These are phyloP conservation scores for Thymus mandschuricus DNA, from an alignment of 257 asterid species.

Conservation along the genomic window DNA sequence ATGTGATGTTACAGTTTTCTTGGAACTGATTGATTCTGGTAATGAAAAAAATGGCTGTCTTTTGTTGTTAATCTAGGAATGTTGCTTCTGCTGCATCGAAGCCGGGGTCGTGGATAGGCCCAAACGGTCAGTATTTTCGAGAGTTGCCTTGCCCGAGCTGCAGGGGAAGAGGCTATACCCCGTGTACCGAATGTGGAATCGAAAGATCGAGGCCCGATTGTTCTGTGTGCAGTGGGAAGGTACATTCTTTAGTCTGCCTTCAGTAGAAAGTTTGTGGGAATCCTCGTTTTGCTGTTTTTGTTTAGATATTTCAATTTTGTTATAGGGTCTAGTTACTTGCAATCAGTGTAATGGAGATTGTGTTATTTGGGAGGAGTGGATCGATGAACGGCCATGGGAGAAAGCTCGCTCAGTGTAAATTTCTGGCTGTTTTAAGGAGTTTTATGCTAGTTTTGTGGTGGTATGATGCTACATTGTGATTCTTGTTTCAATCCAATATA, in stretches of 20 bases:
- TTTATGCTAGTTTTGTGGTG: slow-evolving; percentile 9
- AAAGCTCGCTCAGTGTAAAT: slow-evolving; percentile 81
- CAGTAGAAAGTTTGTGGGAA: slow-evolving; percentile 12
- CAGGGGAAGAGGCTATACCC: slow-evolving; percentile 95
- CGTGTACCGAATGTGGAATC: slow-evolving; percentile 82
- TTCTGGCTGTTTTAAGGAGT: neutral
- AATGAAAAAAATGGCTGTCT: neutral
- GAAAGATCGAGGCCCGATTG: slow-evolving; percentile 94
- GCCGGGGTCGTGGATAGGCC: slow-evolving; percentile 96
- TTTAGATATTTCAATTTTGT: slow-evolving; percentile 6
- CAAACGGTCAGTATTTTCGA: slow-evolving; percentile 89
- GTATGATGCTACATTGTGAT: neutral
- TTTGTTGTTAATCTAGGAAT: slow-evolving; percentile 45
- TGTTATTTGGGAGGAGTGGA: slow-evolving; percentile 96
- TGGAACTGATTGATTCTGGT: neutral
- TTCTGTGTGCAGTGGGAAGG: slow-evolving; percentile 79
- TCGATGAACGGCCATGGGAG: slow-evolving; percentile 97
- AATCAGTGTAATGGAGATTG: slow-evolving; percentile 88
- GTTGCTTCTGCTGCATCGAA: slow-evolving; percentile 58
- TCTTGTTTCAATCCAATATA: neutral
- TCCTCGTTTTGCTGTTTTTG: neutral
- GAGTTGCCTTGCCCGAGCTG: slow-evolving; percentile 96
- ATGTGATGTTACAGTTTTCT: slow-evolving; percentile 18
- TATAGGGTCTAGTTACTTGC: slow-evolving; percentile 76
- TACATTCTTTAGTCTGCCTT: slow-evolving; percentile 22